Base-by-base conservation (phyloP, 805 yeast genomes). In the Candida mattraensis region DNA sequence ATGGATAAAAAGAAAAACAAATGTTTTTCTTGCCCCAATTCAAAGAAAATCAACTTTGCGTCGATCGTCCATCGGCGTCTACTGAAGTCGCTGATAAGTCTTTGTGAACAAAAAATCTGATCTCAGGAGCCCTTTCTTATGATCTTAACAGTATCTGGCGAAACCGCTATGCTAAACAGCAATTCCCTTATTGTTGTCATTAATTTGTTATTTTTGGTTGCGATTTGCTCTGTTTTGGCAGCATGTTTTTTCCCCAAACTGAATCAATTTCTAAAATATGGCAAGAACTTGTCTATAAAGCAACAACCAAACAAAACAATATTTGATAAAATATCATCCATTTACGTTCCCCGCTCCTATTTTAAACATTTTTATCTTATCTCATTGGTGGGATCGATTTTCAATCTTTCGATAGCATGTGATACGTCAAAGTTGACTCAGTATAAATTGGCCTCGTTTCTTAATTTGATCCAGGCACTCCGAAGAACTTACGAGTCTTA, bases 321-420 rank as follows among this genome's bases (percentile, higher is more conserved):
- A 13, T 6, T 3, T 23, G 13, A 11, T 30, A 23, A 11, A 7
- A 7, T 30, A 6, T n/a, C 34, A 5, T 11, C 25, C 14, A 7
- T 37, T 3, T 75, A 77, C 9, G 81, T 82, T 0, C 85, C 87
- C 0, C 83, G 81, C 51, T 44, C 68, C 9, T 76, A 70, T 69
- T 84, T 84, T 50, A 50, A 62, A 2, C 87, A 83, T 49, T 84
- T 78, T 47, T 84, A 84, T 54, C 39, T n/a, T n/a, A n/a, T n/a
- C n/a, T n/a, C n/a, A n/a, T n/a, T n/a, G n/a, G n/a, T n/a, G n/a
- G n/a, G n/a, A n/a, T n/a, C n/a, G n/a, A n/a, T n/a, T n/a, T 7
- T 11, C 10, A 7, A 24, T 24, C 7, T 7, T 16, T n/a, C 12
- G 14, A 5, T 24, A n/a, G 6, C 21, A 24, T 22, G 9, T 24